Evolutionary conservation across 2,329 filamentous ascomycete species (phyloP).

Genomic region (Gaeumannomyces sp.): DNA sequence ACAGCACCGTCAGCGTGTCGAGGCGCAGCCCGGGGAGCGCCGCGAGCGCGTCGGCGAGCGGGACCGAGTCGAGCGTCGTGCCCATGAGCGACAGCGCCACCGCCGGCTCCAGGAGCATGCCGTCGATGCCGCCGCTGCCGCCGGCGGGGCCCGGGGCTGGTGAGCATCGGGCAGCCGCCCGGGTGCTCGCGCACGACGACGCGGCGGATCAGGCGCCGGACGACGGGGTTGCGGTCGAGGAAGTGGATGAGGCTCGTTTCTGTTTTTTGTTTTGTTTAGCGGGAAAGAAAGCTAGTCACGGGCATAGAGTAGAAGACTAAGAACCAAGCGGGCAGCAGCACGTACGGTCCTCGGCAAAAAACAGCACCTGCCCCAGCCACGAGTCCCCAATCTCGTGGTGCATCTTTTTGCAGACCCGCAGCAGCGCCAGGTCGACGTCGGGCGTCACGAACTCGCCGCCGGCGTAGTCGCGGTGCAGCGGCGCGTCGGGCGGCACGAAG

Average conservation of each 20-base stretch:
- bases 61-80: neutral
- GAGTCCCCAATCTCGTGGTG: neutral
- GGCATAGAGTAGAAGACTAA: no score
- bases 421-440: neutral
- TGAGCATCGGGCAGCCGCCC: neutral
- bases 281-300: no score
- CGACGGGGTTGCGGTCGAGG: neutral
- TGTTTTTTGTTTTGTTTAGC: no score
- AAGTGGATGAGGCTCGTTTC: constrained; percentile 1
- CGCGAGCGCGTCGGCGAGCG: neutral
- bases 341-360: constrained; percentile 4
- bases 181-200: constrained; percentile 6
- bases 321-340: neutral
- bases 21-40: neutral
- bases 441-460: neutral
- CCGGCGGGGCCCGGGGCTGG: no score
- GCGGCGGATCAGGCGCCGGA: neutral
- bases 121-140: no score
- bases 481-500: neutral
- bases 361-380: neutral
- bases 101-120: no score
- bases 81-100: neutral
- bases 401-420: neutral
- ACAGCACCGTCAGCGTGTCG: constrained; percentile 3
- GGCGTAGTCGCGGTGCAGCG: neutral